Conservation (phyloP, 2,329 filamentous ascomycete species). For the Neonectria sp. region DNA sequence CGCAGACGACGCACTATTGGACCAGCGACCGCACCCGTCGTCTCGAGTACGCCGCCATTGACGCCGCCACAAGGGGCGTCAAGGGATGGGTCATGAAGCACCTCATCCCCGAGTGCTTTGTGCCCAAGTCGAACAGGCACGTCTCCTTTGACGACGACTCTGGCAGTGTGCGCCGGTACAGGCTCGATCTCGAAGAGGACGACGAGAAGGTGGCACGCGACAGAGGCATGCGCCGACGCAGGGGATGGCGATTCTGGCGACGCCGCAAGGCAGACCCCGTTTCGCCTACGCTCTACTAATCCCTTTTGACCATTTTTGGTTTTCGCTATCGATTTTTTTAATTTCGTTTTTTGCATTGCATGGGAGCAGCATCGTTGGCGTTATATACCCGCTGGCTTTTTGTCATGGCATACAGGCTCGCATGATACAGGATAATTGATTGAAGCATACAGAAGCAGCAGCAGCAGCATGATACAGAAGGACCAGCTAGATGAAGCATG, state of each 20-base stretch:
- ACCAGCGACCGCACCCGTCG: slow-evolving; percentile 74
- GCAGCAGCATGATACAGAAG: slow-evolving; percentile 36
- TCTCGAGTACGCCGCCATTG: slow-evolving; percentile 77
- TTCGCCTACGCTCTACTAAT: slow-evolving; percentile 21
- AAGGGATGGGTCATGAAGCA: slow-evolving; percentile 72
- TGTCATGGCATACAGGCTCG: slow-evolving; percentile 41
- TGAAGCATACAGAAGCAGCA: slow-evolving; percentile 38
- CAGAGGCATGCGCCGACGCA: slow-evolving; percentile 38
- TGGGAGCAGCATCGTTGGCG: slow-evolving; percentile 52
- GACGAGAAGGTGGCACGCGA: slow-evolving; percentile 43
- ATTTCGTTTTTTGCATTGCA: slow-evolving; percentile 39
- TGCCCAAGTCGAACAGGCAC: slow-evolving; percentile 64
- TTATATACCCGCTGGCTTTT: slow-evolving; percentile 54
- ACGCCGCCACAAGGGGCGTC: slow-evolving; percentile 72
- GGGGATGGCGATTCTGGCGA: slow-evolving; percentile 50
- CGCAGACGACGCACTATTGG: slow-evolving; percentile 77
- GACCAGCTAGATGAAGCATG: slow-evolving; percentile 40
- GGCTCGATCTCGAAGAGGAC: slow-evolving; percentile 69
- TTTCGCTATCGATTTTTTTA: slow-evolving; percentile 24
- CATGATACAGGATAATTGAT: slow-evolving; percentile 47
- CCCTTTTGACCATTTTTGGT: slow-evolving; percentile 1
- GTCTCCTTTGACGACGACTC: slow-evolving; percentile 73
- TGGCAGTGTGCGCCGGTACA: slow-evolving; percentile 75
- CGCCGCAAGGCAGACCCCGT: slow-evolving; percentile 41
- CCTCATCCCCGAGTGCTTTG: slow-evolving; percentile 73